Evolutionary conservation across 2,329 filamentous ascomycete genomes (phyloP).

Genomic region (Calonectria hawksworthii): DNA sequence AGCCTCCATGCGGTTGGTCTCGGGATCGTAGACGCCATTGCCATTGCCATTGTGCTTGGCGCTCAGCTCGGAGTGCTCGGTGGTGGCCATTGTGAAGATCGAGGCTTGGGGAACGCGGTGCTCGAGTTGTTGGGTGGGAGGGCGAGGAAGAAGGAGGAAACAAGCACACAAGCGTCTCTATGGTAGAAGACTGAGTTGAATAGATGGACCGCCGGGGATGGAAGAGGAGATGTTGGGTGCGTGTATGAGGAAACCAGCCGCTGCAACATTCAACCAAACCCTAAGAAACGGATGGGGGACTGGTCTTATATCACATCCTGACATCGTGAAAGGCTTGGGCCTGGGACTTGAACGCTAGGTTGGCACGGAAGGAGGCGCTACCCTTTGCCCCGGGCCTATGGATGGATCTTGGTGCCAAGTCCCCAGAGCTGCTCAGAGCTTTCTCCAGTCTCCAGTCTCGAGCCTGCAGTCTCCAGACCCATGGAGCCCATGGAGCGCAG

Average conservation of each 20-base stretch:
- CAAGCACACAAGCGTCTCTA: not conserved
- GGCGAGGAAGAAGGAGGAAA: not conserved
- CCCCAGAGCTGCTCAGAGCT: not conserved
- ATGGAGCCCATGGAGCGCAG: not conserved
- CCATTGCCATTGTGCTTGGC: constrained; percentile 39
- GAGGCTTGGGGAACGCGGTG: not conserved
- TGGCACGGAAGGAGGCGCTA: constrained; percentile 43
- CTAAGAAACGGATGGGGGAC: constrained; percentile 29
- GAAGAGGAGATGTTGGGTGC: constrained; percentile 32
- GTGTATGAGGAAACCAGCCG: constrained; percentile 29
- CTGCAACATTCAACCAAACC: constrained; percentile 29
- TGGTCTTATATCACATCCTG: constrained; percentile 41
- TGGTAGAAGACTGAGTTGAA: constrained; percentile 1
- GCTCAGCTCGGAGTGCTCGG: constrained; percentile 43
- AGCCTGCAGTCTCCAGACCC: not conserved
- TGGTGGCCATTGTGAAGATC: constrained; percentile 41
- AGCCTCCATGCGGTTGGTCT: constrained; percentile 44
- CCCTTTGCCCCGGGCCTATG: constrained; percentile 46
- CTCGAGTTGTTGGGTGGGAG: not conserved
- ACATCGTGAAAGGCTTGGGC: constrained; percentile 24
- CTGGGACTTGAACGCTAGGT: constrained; percentile 37
- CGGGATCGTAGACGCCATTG: constrained; percentile 41
- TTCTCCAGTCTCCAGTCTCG: not conserved
- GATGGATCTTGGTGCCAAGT: constrained; percentile 3
- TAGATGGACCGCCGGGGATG: constrained; percentile 7